Conservation (phyloP, 75 land plant genomes). For the Selaginella tamariscina region DNA sequence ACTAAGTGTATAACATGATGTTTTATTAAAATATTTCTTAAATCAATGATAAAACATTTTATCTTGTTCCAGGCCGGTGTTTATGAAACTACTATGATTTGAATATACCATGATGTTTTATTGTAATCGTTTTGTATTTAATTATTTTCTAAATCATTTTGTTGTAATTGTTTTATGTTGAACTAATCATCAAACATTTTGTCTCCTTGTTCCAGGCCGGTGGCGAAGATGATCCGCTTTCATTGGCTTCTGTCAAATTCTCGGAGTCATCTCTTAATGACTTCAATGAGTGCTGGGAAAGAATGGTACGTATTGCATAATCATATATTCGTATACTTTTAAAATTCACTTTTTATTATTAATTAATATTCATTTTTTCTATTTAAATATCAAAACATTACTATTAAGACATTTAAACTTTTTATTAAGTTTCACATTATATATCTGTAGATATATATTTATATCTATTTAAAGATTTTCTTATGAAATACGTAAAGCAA, state of each 20-base stretch:
- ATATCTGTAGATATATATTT: too few relatives aligned
- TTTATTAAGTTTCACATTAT: too few relatives aligned
- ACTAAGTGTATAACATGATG: too few relatives aligned
- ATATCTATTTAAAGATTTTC: too few relatives aligned
- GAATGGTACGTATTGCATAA: slow-evolving; percentile 27
- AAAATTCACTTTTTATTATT: neutral
- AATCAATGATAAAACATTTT: too few relatives aligned
- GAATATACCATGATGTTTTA: neutral
- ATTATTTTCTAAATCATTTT: neutral
- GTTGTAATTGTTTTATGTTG: neutral
- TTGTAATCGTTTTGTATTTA: neutral
- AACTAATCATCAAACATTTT: neutral
- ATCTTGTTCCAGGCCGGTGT: neutral
- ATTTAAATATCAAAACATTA: neutral
- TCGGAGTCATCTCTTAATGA: slow-evolving; percentile 36
- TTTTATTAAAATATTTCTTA: too few relatives aligned
- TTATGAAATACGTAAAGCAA: too few relatives aligned
- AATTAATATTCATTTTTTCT: neutral
- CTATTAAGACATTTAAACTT: neutral
- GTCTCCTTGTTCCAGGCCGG: slow-evolving; percentile 32
- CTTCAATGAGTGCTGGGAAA: slow-evolving; percentile 48
- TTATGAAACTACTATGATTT: neutral
- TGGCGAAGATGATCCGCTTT: slow-evolving; percentile 40
- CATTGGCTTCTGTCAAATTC: slow-evolving; percentile 55
- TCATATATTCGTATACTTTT: neutral